phyloP scores from a whole-genome alignment of 345 rosid genomes.

The Arabis hirsuta region DNA sequence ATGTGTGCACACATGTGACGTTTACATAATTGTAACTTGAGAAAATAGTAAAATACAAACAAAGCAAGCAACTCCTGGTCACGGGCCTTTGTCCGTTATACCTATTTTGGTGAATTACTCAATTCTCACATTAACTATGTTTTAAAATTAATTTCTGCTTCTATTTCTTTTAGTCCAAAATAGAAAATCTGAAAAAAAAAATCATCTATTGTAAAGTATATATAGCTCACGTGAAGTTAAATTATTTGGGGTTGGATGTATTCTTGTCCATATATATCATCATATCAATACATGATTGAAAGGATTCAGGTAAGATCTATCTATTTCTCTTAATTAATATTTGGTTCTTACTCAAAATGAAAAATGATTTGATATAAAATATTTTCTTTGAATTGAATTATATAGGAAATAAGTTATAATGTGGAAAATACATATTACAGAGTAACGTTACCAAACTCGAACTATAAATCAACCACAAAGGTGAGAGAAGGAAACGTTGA shows the following conservation, averaged over 20 bases:
- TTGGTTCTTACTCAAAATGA: not conserved
- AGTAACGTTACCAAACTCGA: no score
- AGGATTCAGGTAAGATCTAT: conserved; percentile 1
- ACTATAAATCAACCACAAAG: no score
- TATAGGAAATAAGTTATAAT: no score
- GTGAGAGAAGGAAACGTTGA: no score
- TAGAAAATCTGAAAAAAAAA: not conserved
- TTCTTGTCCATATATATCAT: not conserved
- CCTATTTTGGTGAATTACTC: conserved; percentile 28
- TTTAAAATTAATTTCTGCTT: conserved; percentile 10
- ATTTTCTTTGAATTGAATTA: no score
- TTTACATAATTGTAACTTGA: conserved; percentile 26
- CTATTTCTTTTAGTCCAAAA: conserved; percentile 3
- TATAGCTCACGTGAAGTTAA: conserved; percentile 4
- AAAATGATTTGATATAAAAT: not conserved
- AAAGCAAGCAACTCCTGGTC: conserved; percentile 35
- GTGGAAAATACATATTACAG: no score
- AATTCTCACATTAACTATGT: conserved; percentile 24
- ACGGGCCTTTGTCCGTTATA: conserved; percentile 39
- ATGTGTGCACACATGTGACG: conserved; percentile 20
- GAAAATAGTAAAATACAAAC: conserved; percentile 35
- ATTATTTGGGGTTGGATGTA: not conserved
- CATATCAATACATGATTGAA: not conserved
- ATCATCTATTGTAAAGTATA: not conserved
- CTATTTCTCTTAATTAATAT: not conserved